Evolutionary conservation across 83 land plant species (phyloP).

Genomic region (Picea engelmannii): DNA sequence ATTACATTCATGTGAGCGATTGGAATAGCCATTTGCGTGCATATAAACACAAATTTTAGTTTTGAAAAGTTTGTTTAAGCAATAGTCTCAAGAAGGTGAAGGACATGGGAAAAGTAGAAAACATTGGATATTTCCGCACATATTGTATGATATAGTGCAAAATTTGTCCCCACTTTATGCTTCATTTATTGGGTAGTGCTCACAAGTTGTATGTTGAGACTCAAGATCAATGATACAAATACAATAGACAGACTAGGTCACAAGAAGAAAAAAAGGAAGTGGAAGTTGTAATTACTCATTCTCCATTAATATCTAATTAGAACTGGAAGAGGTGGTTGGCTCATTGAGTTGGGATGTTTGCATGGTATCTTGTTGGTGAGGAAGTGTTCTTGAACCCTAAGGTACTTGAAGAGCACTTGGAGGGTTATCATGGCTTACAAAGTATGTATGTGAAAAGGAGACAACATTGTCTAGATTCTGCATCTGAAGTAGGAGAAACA

Average conservation of each 20-base stretch:
- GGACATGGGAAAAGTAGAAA: neutral
- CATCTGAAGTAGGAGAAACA: neutral
- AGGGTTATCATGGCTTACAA: neutral
- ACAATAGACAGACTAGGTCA: neutral
- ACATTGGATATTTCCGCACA: neutral
- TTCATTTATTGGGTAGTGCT: neutral
- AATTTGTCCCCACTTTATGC: neutral
- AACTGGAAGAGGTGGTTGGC: neutral
- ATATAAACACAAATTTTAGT: neutral
- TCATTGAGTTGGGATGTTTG: neutral
- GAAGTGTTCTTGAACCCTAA: neutral
- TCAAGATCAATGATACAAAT: neutral
- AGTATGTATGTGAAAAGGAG: neutral
- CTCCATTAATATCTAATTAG: neutral
- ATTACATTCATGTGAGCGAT: no score
- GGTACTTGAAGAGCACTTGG: neutral
- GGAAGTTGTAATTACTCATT: neutral
- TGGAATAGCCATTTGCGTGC: neutral
- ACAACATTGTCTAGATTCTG: neutral
- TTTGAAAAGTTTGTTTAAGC: neutral
- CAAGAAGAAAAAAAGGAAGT: neutral
- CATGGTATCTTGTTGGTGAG: neutral
- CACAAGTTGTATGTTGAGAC: neutral
- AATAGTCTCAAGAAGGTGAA: neutral
- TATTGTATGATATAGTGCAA: conserved; percentile 5